These are phyloP conservation scores for Asclepias syriaca DNA, from an alignment of 257 asterid species.

Conservation along the genomic window DNA sequence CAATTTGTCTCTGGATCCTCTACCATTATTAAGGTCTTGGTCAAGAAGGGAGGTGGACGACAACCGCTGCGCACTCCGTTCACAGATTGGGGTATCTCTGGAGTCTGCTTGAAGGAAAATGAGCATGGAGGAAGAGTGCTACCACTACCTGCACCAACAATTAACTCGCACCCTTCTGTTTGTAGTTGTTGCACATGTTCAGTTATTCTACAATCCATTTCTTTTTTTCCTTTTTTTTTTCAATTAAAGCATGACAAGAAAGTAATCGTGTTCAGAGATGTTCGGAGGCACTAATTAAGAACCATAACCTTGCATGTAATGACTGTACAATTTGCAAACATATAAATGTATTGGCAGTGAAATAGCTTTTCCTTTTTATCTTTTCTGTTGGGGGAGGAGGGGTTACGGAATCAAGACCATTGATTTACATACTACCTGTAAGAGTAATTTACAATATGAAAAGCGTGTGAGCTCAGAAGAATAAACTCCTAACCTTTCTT, in stretches of 20 bases:
- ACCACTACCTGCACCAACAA: not conserved
- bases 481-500: not conserved
- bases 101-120: not conserved
- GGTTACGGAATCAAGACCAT: not conserved
- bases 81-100: not conserved
- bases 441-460: not conserved
- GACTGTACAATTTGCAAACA: not conserved
- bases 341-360: not conserved
- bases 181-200: not conserved
- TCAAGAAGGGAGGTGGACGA: conserved; percentile 43
- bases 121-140: not conserved
- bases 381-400: not conserved
- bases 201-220: conserved; percentile 4
- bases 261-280: too few relatives aligned
- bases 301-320: not conserved
- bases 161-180: not conserved
- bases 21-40: conserved; percentile 43
- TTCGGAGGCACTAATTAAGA: not conserved
- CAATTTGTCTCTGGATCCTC: conserved; percentile 45
- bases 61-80: conserved; percentile 9
- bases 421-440: not conserved
- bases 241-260: not conserved
- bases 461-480: not conserved
- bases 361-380: not conserved
- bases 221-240: too few relatives aligned